These are phyloP conservation scores for Cinchona pubescens DNA, from an alignment of 257 asterid genomes.

Conservation along the genomic window DNA sequence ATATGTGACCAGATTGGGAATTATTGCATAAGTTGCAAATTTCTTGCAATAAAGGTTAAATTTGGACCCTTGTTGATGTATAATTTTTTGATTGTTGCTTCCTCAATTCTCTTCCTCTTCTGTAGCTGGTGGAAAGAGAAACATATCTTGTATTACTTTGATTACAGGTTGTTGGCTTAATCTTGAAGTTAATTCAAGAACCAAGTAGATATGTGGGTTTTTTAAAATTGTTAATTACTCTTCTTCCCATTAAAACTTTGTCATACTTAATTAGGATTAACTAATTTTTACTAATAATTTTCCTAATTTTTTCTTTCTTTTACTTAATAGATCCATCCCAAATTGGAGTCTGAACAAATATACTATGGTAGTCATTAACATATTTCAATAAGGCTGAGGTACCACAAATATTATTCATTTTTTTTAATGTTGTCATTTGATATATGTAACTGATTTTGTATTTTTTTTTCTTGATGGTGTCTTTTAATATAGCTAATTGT, in stretches of 20 bases:
- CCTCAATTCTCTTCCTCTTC: background rate
- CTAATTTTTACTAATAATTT: too few species aligned
- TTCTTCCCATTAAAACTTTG: too few species aligned
- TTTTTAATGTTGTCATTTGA: too few species aligned
- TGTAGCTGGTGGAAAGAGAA: background rate
- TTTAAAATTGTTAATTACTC: too few species aligned
- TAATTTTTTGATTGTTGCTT: background rate
- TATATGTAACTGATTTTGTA: too few species aligned
- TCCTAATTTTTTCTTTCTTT: background rate
- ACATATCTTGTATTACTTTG: background rate
- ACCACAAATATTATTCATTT: too few species aligned
- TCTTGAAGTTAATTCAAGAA: background rate
- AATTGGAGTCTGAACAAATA: background rate
- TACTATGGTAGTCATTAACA: background rate
- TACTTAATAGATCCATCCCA: background rate
- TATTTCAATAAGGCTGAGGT: background rate
- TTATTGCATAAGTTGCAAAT: constrained; percentile 19
- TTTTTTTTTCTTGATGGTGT: too few species aligned
- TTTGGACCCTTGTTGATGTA: constrained; percentile 31
- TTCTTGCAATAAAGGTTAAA: constrained; percentile 23
- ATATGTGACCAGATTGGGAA: constrained; percentile 30
- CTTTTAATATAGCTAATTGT: too few species aligned
- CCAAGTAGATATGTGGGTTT: too few species aligned
- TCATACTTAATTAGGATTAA: too few species aligned
- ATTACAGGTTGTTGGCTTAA: background rate